Evolutionary conservation across 257 asterid species (phyloP).

Genomic region (Capsicum baccatum): DNA sequence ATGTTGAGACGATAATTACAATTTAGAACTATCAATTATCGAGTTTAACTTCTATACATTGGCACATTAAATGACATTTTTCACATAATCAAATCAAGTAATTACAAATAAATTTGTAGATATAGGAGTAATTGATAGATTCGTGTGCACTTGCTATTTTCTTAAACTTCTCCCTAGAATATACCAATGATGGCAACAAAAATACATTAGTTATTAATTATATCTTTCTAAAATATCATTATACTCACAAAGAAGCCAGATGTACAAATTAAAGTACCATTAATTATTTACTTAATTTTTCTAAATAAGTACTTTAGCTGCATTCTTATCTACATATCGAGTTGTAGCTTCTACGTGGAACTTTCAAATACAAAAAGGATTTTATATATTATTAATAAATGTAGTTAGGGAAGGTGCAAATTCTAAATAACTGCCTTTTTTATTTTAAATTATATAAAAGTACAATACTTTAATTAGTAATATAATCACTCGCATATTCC

Average conservation of each 20-base stretch:
- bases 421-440: not conserved
- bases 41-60: not conserved
- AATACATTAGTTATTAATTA: not conserved
- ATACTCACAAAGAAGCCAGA: not conserved
- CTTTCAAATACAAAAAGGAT: not conserved
- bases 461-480: constrained; percentile 8
- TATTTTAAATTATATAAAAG: not conserved
- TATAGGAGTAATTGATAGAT: not conserved
- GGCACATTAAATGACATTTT: not conserved
- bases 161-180: not conserved
- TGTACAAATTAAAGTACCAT: not conserved
- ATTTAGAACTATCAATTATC: not conserved
- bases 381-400: not conserved
- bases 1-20: not conserved
- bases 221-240: not conserved
- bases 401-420: constrained; percentile 5
- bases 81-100: not conserved
- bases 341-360: constrained; percentile 25
- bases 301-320: not conserved
- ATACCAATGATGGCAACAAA: not conserved
- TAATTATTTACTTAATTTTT: not conserved
- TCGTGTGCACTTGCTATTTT: not conserved
- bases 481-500: not conserved
- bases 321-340: constrained; percentile 9
- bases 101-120: not conserved